These are phyloP conservation scores for Dioscorea cayenensis DNA, from an alignment of 116 monocot genomes.

Conservation along the genomic window DNA sequence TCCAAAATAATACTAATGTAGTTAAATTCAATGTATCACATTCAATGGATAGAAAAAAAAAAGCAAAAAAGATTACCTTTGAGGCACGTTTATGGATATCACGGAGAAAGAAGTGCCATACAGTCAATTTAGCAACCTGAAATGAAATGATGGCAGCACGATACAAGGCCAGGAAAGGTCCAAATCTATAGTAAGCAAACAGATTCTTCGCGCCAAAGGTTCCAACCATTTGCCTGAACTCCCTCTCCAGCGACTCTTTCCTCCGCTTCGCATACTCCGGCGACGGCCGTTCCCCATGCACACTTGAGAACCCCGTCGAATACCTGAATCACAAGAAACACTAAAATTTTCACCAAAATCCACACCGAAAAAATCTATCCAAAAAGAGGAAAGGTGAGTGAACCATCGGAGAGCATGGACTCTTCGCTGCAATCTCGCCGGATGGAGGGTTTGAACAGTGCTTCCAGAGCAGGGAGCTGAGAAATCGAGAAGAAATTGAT, in stretches of 20 bases:
- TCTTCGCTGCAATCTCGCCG: neutral
- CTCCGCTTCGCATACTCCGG: conserved; percentile 83
- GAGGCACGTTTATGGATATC: conserved; percentile 63
- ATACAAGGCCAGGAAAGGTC: conserved; percentile 86
- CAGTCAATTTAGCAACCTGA: conserved; percentile 67
- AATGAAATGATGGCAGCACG: conserved; percentile 79
- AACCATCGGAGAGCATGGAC: neutral
- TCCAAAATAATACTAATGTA: too few relatives aligned
- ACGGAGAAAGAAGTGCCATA: conserved; percentile 67
- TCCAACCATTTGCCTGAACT: conserved; percentile 79
- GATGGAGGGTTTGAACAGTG: too few relatives aligned
- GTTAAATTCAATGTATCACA: too few relatives aligned
- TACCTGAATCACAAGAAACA: conserved; percentile 29
- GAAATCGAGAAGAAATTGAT: too few relatives aligned
- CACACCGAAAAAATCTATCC: neutral
- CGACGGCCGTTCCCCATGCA: conserved; percentile 78
- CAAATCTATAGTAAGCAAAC: conserved; percentile 58
- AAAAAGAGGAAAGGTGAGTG: neutral
- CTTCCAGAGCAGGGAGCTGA: neutral
- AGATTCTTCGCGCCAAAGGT: conserved; percentile 46
- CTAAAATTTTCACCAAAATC: neutral
- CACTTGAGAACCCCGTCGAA: conserved; percentile 75
- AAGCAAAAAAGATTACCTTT: conserved; percentile 36
- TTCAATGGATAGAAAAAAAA: neutral
- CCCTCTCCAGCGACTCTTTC: conserved; percentile 74